Percentiles rank a stretch among this genome's conserved stretches.
These are phyloP conservation scores for Rhynchosporium agropyri DNA, from an alignment of 2,329 filamentous ascomycete species.

Conservation along the genomic window DNA sequence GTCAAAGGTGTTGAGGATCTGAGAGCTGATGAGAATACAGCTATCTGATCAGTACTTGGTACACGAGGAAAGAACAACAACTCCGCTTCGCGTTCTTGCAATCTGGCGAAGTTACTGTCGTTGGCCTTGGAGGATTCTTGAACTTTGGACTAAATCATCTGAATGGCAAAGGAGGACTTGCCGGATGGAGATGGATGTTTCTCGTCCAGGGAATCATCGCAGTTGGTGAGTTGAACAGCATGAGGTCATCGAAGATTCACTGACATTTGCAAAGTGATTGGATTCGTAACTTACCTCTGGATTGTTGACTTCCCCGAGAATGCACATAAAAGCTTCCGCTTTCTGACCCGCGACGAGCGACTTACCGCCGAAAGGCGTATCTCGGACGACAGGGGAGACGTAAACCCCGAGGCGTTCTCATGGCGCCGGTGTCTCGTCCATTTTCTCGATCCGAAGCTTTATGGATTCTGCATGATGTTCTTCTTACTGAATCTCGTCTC, in stretches of 20 bases:
- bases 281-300: slow-evolving; percentile 56
- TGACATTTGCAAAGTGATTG: slow-evolving; percentile 52
- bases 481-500: slow-evolving; percentile 72
- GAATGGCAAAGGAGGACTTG: slow-evolving; percentile 54
- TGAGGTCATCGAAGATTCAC: neutral
- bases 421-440: slow-evolving; percentile 56
- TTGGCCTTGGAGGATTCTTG: slow-evolving; percentile 44
- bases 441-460: slow-evolving; percentile 59
- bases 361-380: slow-evolving; percentile 56
- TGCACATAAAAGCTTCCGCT: slow-evolving; percentile 55
- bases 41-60: slow-evolving; percentile 49
- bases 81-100: slow-evolving; percentile 68
- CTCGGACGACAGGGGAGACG: slow-evolving; percentile 60
- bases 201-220: slow-evolving; percentile 55
- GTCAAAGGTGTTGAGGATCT: neutral
- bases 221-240: slow-evolving; percentile 40
- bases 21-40: slow-evolving; percentile 32
- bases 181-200: slow-evolving; percentile 69
- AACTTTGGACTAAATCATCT: slow-evolving; percentile 71
- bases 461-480: slow-evolving; percentile 63
- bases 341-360: slow-evolving; percentile 52
- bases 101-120: slow-evolving; percentile 64
- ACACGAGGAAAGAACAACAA: slow-evolving; percentile 41
- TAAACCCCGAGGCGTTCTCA: slow-evolving; percentile 55
- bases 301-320: slow-evolving; percentile 69